Evolutionary conservation across 768 basidiomycete genomes (phyloP), one percentile per base, ranked within the genome.

Genomic region (Agrocybe chaxingu): DNA sequence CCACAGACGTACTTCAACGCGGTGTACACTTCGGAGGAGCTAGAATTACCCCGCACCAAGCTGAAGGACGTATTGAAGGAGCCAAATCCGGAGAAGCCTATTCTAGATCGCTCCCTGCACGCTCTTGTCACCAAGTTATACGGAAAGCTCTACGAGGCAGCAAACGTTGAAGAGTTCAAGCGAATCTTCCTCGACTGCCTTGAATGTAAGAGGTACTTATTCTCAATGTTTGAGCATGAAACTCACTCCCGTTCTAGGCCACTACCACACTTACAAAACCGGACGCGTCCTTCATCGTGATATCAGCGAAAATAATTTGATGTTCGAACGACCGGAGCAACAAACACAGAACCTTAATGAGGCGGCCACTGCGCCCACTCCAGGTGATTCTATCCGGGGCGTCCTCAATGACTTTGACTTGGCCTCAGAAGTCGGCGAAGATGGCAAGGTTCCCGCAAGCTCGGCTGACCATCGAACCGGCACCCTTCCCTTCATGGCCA

Each of bases 331-430:
- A 30, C 36, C 50, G 7, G 33, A 40, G 24, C 6, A 19, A 38
- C 31, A 35, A 42, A 10, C 42, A 43, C 30, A 33, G 43, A 11
- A 1, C 24, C 24, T 2, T 24, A 2, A 24, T 2, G 24, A 24
- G 52, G 7, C 37, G 16, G 11, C n/a, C 24, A 30, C 30, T 3
- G 29, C 16, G 11, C 45, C 31, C 36, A 13, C 11, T 36, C 16
- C 18, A 19, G 31, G 13, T 19, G 16, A 47, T 18, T 34, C 32
- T n/a, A 18, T 51, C 2, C 42, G 53, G 16, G 66, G 67, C 1
- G 53, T 68, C 13, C 53, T 68, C 8, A 55, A 58, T 35, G 68
- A 69, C 42, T 67, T 63, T 53, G 66, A 69, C 41, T 56, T 62
- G 48, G 57, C 65, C 1, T 47, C 50, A 1, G 31, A 40, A 6